Evolutionary conservation across 192 early-diverging fungal species (phyloP).

Genomic region (Geranomyces variabilis): DNA sequence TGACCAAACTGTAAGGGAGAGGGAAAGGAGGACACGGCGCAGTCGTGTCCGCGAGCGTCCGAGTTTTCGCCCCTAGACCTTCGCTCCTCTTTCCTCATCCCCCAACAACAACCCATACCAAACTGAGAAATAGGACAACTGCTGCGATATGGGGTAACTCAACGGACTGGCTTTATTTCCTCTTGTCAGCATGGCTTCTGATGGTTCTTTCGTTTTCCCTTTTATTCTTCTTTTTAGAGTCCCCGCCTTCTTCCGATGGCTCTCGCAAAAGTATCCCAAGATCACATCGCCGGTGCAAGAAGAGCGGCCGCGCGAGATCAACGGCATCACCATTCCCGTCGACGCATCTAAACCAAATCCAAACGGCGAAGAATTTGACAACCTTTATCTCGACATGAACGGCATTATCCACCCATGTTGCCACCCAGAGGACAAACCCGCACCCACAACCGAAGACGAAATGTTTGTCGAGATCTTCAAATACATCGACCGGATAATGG

Average conservation of each 20-base stretch:
- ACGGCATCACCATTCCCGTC: slow-evolving; percentile 79
- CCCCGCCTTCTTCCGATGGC: slow-evolving; percentile 49
- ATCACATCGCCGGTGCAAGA: slow-evolving; percentile 65
- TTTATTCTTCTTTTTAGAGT: slow-evolving; percentile 17
- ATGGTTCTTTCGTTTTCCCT: too few relatives aligned
- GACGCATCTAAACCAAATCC: slow-evolving; percentile 89
- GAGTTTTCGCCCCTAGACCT: too few relatives aligned
- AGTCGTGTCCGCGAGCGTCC: too few relatives aligned
- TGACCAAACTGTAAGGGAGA: neutral
- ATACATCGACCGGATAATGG: slow-evolving; percentile 94
- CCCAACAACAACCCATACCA: too few relatives aligned
- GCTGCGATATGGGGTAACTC: too few relatives aligned
- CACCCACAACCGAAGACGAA: slow-evolving; percentile 68
- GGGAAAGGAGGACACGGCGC: neutral
- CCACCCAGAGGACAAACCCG: slow-evolving; percentile 59
- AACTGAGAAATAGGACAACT: too few relatives aligned
- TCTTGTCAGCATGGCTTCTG: too few relatives aligned
- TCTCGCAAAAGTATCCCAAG: slow-evolving; percentile 62
- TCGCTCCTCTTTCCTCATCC: too few relatives aligned
- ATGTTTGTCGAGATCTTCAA: slow-evolving; percentile 97
- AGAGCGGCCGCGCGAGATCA: slow-evolving; percentile 66
- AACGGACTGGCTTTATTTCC: too few relatives aligned
- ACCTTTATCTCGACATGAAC: slow-evolving; percentile 99
- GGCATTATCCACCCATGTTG: slow-evolving; percentile 75
- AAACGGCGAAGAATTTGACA: slow-evolving; percentile 90